Percentiles rank a stretch among this genome's conserved stretches.
Conservation (phyloP, 2,329 filamentous ascomycete genomes). For the Colletotrichum eleusines region DNA sequence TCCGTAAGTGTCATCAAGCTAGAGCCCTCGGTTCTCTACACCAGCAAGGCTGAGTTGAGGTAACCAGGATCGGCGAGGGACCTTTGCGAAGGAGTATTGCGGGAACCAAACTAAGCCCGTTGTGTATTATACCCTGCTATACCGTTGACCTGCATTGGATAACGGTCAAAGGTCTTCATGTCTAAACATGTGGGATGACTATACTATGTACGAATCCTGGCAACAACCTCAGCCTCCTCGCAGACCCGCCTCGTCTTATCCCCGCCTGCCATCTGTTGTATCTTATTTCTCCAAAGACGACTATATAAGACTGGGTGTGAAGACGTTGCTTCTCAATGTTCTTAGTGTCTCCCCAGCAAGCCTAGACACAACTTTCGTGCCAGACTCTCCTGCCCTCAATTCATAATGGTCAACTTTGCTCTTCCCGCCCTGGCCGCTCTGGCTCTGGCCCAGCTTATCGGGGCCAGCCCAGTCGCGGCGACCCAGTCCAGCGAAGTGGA, state of each 20-base stretch:
- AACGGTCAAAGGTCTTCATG: background rate
- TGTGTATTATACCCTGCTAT: background rate
- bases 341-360: background rate
- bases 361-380: background rate
- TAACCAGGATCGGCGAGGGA: no score
- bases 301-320: background rate
- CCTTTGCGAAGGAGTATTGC: background rate
- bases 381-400: background rate
- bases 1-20: background rate
- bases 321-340: background rate
- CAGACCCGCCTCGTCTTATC: background rate
- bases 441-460: conserved; percentile 2
- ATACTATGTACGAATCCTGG: background rate
- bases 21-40: no score
- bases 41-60: background rate
- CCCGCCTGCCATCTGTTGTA: background rate
- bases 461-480: background rate
- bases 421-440: conserved; percentile 17
- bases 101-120: background rate
- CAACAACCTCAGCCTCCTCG: background rate
- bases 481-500: background rate
- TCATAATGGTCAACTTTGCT: conserved; percentile 30
- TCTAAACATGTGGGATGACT: no score
- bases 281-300: background rate
- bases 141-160: background rate